Base-by-base conservation (phyloP, 2,329 filamentous ascomycete genomes). In the Trichoderma polysporum region DNA sequence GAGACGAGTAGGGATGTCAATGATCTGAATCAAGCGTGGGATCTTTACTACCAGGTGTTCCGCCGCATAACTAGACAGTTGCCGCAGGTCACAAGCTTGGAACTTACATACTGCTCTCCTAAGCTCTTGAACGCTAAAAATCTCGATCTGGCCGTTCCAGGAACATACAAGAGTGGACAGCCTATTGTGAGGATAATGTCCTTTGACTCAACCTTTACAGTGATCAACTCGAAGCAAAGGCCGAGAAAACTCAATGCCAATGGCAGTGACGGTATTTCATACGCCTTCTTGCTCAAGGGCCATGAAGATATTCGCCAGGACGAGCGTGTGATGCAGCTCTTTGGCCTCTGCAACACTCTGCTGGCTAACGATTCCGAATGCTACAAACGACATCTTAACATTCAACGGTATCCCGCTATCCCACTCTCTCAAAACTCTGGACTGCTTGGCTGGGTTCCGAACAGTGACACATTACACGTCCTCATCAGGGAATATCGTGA, bases 251-350 rank as follows among this genome's bases (percentile, higher is more conserved):
- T 98, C 73, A 93, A 90, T 68, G 87, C 95, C 74, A 90, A 89
- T 74, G 96, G 94, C 69, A 97, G 92, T 74, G 94, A 99, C 76
- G 95, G 95, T 67, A 88, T 86, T 69, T 87, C 88, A 3, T 97
- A 97, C 77, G 90, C 92, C 58, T 98, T 97, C 81, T 80, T 92
- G 67, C 87, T 99, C 73, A 99, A 99, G 83, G 95, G 95, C n/a
- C 96, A 99, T 74, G 95, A 99, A 80, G 95, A 99, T 82, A 97
- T 99, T 71, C 91, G 95, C 68, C 95, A 99, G 79, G 95, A 99
- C 75, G 95, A 99, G 80, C 90, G 96, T 80, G 95, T 99, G 72
- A 99, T 99, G 96, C 95, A 99, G 79, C 86, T 99, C 39, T 99
- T 99, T 76, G 95, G 95, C 47, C 87, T 99, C 15, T 95, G 94